Conservation (phyloP, 2,329 filamentous ascomycete genomes). For the Calonectria pteridis region DNA sequence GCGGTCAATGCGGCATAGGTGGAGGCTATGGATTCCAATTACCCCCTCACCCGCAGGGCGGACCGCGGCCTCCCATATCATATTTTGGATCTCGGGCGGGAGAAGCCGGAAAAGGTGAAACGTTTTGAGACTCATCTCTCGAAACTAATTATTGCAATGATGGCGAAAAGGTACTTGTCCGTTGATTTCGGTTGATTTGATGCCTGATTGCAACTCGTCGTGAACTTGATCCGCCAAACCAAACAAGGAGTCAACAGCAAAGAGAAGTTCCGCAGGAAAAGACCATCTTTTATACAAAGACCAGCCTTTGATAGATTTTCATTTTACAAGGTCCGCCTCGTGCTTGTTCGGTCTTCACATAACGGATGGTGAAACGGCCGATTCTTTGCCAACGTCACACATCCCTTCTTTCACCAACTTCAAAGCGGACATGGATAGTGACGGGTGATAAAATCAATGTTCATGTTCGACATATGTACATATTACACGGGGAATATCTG, state of each 20-base stretch:
- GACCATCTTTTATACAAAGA: neutral
- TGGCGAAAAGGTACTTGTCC: neutral
- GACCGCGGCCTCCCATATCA: neutral
- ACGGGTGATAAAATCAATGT: neutral
- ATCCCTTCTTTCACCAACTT: too few species aligned
- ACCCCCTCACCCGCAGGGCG: too few species aligned
- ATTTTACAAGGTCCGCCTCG: too few species aligned
- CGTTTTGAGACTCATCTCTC: neutral
- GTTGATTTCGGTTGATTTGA: neutral
- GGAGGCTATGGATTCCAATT: too few species aligned
- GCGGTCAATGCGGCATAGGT: too few species aligned
- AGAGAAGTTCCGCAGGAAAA: neutral
- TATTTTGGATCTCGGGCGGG: neutral
- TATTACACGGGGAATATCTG: conserved; percentile 6
- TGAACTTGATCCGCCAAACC: too few species aligned
- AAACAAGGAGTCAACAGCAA: neutral
- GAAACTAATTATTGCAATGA: neutral
- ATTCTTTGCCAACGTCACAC: too few species aligned
- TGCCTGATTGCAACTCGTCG: neutral
- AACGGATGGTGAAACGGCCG: too few species aligned
- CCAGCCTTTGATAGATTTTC: too few species aligned
- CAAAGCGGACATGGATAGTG: neutral
- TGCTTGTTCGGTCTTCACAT: too few species aligned
- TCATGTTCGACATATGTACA: neutral
- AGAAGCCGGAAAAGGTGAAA: neutral